Evolutionary conservation across 768 basidiomycete genomes (phyloP), one percentile per base, ranked within the genome.

Genomic region (Termitomyces sp.): DNA sequence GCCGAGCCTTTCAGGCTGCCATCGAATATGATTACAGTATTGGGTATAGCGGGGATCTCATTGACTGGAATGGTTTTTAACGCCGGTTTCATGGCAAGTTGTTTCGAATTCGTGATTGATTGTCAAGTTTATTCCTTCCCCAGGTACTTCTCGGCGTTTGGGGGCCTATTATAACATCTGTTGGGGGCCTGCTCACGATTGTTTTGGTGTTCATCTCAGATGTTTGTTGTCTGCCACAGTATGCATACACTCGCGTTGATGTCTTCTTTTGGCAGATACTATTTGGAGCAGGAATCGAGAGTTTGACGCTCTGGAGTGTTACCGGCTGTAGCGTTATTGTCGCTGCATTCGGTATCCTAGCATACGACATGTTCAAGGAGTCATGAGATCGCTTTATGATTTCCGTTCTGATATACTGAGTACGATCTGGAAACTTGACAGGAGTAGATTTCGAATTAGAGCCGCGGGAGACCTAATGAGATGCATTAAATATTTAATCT

Each of bases 151-250:
- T 96, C 50, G 90, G 89, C 30, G 72, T 91, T 30, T 95, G 91
- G 91, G 93, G 93, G 4, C 93, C 93, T 6, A 85, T 95, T 44
- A 82, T 93, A 45, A 85, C 87, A 9, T 93, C 91, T 2, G 94
- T 97, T 34, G 94, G 93, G 47, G 93, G 84, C 71, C 80, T 98
- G n/a, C 79, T 96, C n/a, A 95, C 95, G 6, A 95, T 96, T 63
- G 91, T 96, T 39, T 80, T 97, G 51, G 91, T 94, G 15, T 83
- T 94, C 49, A 66, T 92, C 16, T 84, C 89, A 44, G 95, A 98
- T 72, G 78, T 88, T 48, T 66, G 75, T 69, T 48, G n/a, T 60
- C 33, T 55, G 42, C 24, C 18, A 7, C 37, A 13, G 30, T 45
- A 22, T n/a, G 36, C 42, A 12, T 20, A 11, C 27, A 31, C 22